phyloP scores from a whole-genome alignment of 768 basidiomycete species.

The Tylopilus felleus region DNA sequence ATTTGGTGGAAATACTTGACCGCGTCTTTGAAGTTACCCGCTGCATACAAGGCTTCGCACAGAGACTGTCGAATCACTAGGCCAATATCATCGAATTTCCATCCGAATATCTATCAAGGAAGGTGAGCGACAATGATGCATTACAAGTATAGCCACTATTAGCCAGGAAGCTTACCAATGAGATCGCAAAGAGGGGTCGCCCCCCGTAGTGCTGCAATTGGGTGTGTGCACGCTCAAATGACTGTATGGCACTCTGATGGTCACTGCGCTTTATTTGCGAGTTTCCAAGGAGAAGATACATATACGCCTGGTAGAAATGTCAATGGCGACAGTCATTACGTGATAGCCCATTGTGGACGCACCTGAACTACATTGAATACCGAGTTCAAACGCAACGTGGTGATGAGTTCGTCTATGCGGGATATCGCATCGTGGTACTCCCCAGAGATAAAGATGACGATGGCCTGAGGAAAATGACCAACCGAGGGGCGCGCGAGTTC shows the following conservation, averaged over 20 bases:
- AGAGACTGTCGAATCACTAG: neutral
- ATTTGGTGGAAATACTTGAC: neutral
- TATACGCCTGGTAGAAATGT: neutral
- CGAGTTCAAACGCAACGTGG: neutral
- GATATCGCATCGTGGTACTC: neutral
- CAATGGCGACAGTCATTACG: neutral
- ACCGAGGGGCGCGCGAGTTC: too few relatives aligned
- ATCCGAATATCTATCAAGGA: neutral
- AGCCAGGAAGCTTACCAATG: neutral
- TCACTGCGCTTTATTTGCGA: neutral
- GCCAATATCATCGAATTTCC: neutral
- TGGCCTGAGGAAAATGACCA: neutral
- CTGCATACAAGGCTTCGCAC: neutral
- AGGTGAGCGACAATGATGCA: too few relatives aligned
- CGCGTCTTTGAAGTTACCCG: neutral
- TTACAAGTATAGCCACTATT: neutral
- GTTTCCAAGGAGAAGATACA: neutral
- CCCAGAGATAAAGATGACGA: neutral
- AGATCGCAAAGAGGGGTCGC: neutral
- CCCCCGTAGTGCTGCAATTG: neutral
- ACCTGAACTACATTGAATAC: neutral
- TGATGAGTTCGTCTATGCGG: neutral
- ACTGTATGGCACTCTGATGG: neutral
- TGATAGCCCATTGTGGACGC: neutral
- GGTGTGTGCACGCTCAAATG: neutral